These are phyloP conservation scores for Alternaria hordeiaustralica DNA, from an alignment of 2,329 filamentous ascomycete species.

Conservation along the genomic window DNA sequence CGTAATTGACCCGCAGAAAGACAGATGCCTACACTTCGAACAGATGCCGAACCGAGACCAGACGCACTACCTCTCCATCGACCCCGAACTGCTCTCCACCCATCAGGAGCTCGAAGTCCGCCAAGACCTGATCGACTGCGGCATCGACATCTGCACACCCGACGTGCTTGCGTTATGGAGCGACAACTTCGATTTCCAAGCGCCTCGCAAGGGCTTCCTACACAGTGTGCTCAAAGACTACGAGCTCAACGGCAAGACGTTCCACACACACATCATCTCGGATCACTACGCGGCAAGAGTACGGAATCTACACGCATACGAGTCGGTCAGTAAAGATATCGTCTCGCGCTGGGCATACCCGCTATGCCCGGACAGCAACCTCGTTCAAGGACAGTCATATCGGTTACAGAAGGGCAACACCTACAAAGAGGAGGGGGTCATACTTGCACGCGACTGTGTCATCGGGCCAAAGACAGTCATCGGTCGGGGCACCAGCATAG, in stretches of 20 bases:
- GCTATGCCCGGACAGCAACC: slow-evolving; percentile 85
- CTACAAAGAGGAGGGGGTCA: slow-evolving; percentile 80
- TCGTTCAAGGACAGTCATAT: slow-evolving; percentile 79
- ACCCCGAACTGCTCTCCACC: slow-evolving; percentile 77
- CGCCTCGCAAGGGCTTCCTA: slow-evolving; percentile 85
- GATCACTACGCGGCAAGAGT: slow-evolving; percentile 87
- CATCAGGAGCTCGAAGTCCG: slow-evolving; percentile 81
- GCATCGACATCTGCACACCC: slow-evolving; percentile 96
- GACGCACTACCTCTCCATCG: slow-evolving; percentile 72
- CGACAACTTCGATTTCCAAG: slow-evolving; percentile 96
- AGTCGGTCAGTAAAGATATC: slow-evolving; percentile 86
- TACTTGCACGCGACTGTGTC: slow-evolving; percentile 73
- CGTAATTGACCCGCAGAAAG: slow-evolving; percentile 78
- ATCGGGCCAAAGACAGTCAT: slow-evolving; percentile 75
- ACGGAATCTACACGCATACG: slow-evolving; percentile 86
- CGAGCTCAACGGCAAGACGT: slow-evolving; percentile 96
- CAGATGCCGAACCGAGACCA: slow-evolving; percentile 76
- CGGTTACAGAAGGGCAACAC: slow-evolving; percentile 71
- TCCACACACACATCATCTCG: slow-evolving; percentile 85
- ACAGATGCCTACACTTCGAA: slow-evolving; percentile 91
- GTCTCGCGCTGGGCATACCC: slow-evolving; percentile 87
- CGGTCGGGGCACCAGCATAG: slow-evolving; percentile 77
- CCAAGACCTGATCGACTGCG: slow-evolving; percentile 88
- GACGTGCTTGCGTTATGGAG: slow-evolving; percentile 95
- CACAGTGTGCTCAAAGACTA: slow-evolving; percentile 95